Evolutionary conservation across 192 early-diverging fungal genomes (phyloP).

Genomic region (Martensiomyces pterosporus): DNA sequence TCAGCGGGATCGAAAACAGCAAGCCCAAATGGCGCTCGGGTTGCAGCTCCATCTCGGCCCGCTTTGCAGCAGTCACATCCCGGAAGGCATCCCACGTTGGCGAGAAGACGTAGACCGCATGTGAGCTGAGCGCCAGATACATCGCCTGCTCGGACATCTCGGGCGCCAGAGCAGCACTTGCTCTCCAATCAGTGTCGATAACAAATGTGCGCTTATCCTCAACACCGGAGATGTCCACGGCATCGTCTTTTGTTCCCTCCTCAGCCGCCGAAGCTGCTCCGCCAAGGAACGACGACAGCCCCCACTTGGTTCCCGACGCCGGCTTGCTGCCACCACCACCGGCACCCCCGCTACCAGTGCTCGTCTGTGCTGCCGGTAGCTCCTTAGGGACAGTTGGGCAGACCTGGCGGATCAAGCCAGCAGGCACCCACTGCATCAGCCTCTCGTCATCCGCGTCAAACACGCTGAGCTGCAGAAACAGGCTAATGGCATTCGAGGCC

Average conservation of each 20-base stretch:
- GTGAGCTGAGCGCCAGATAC: slow-evolving; percentile 44
- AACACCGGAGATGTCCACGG: not conserved
- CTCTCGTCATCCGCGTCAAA: slow-evolving; percentile 38
- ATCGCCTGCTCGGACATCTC: slow-evolving; percentile 38
- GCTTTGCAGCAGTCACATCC: not conserved
- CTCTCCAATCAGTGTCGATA: slow-evolving; percentile 4
- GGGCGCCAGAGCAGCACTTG: slow-evolving; percentile 10
- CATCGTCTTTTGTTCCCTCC: not conserved
- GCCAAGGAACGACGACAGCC: slow-evolving; percentile 30
- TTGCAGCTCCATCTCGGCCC: slow-evolving; percentile 33
- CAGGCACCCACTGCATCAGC: slow-evolving; percentile 45
- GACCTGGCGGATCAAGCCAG: slow-evolving; percentile 31
- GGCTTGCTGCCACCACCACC: slow-evolving; percentile 1
- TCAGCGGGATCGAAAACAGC: slow-evolving; percentile 32
- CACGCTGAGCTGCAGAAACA: slow-evolving; percentile 45
- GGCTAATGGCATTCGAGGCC: slow-evolving; percentile 29
- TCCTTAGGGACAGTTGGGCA: slow-evolving; percentile 16
- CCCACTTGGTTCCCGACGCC: slow-evolving; percentile 25
- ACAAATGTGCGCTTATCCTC: slow-evolving; percentile 2
- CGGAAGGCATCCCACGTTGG: slow-evolving; percentile 22
- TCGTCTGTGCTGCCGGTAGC: slow-evolving; percentile 1
- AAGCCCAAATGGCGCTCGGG: slow-evolving; percentile 36
- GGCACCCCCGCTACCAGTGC: not conserved
- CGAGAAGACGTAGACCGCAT: slow-evolving; percentile 42
- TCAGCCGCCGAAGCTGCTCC: not conserved